Evolutionary conservation across 768 basidiomycete species (phyloP).

Genomic region (Galerina sulciceps): DNA sequence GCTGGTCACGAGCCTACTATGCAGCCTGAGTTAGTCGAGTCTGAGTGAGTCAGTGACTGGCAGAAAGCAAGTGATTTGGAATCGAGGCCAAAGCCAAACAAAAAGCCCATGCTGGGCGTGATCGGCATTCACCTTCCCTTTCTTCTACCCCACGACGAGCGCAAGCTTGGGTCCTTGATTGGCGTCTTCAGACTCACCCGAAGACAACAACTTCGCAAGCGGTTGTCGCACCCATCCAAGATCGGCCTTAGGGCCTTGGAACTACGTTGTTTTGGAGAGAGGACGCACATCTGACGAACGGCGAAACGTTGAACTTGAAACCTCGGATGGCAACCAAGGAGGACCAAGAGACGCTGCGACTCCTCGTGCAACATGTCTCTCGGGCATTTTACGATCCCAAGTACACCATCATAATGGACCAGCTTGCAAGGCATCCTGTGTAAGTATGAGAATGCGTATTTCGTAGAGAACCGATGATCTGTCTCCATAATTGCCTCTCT

Average conservation of each 20-base stretch:
- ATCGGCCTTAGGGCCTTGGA: conserved; percentile 11
- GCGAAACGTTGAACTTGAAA: background rate
- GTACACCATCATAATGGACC: conserved; percentile 90
- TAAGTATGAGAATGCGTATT: conserved; percentile 59
- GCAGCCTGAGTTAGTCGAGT: too few species aligned
- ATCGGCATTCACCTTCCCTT: background rate
- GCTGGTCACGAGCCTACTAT: too few species aligned
- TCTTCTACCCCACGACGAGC: conserved; percentile 2
- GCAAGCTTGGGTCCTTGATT: background rate
- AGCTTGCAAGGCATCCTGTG: conserved; percentile 92
- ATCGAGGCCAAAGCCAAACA: conserved; percentile 1
- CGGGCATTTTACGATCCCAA: conserved; percentile 95
- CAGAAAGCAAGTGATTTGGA: background rate
- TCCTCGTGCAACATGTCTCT: conserved; percentile 91
- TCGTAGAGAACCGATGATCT: conserved; percentile 14
- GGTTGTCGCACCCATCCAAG: background rate
- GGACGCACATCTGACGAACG: conserved; percentile 1
- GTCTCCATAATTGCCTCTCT: conserved; percentile 6
- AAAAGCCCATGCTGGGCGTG: background rate
- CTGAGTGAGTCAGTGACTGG: too few species aligned
- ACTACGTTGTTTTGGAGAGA: conserved; percentile 2
- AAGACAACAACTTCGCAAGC: background rate
- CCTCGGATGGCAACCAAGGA: conserved; percentile 68
- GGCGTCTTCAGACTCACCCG: background rate
- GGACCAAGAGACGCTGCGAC: conserved; percentile 80